Percentiles rank a stretch among this genome's conserved stretches.
Evolutionary conservation across 306 rosid genomes (phyloP).

Genomic region (Cicer judaicum): DNA sequence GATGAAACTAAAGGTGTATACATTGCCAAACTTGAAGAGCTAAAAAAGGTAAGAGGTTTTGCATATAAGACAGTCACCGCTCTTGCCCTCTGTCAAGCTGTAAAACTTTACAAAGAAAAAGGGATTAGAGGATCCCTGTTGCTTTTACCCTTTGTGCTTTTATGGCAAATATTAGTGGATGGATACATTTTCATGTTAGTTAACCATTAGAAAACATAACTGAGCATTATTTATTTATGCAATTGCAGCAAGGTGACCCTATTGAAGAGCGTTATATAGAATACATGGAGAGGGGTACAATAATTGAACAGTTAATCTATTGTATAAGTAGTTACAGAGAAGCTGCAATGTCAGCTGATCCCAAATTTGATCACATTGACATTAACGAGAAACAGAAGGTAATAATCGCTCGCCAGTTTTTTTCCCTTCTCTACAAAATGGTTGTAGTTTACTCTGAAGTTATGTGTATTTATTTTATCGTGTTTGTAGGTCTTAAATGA

Average conservation of each 20-base stretch:
- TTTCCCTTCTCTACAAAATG: neutral
- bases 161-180: neutral
- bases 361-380: constrained; percentile 91
- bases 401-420: constrained; percentile 5
- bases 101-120: neutral
- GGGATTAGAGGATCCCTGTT: constrained; percentile 1
- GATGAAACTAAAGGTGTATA: constrained; percentile 97
- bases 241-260: constrained; percentile 90
- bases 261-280: constrained; percentile 84
- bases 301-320: constrained; percentile 63
- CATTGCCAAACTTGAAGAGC: constrained; percentile 89
- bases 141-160: neutral
- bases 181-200: neutral
- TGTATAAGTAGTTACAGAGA: constrained; percentile 80
- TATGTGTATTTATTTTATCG: neutral
- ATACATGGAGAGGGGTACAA: constrained; percentile 67
- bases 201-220: constrained; percentile 24
- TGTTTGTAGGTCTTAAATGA: constrained; percentile 68
- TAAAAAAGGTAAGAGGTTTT: constrained; percentile 63
- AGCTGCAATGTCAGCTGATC: constrained; percentile 73
- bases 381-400: constrained; percentile 81
- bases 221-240: neutral
- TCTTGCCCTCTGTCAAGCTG: neutral
- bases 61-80: neutral
- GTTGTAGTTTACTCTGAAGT: neutral